Conservation (phyloP, 2,329 filamentous ascomycete genomes). For the Diaporthe sp. region DNA sequence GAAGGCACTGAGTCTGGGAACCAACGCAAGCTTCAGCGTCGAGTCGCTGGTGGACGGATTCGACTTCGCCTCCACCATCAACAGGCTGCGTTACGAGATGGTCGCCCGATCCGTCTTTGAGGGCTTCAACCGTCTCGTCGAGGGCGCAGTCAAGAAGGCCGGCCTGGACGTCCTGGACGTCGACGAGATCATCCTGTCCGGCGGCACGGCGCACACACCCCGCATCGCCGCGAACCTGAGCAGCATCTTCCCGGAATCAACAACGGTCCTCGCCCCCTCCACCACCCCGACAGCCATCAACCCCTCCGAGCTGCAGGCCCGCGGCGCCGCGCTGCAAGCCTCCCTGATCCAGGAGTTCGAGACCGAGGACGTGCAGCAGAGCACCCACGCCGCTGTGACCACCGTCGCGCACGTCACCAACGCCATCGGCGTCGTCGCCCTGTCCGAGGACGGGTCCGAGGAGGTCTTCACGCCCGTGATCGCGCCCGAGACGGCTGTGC, state of each 20-base stretch:
- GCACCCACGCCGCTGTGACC: constrained; percentile 93
- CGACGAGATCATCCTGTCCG: constrained; percentile 93
- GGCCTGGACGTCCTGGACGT: constrained; percentile 92
- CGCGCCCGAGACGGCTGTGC: constrained; percentile 88
- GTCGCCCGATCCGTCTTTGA: constrained; percentile 88
- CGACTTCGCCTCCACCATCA: constrained; percentile 93
- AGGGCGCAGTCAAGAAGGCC: constrained; percentile 91
- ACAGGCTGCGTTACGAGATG: constrained; percentile 93
- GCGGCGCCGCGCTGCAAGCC: constrained; percentile 95
- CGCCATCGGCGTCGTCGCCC: constrained; percentile 87
- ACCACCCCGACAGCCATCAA: constrained; percentile 86
- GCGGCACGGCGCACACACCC: constrained; percentile 93
- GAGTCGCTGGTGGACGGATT: constrained; percentile 91
- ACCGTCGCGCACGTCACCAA: constrained; percentile 91
- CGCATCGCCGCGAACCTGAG: constrained; percentile 88
- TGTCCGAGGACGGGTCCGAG: constrained; percentile 68
- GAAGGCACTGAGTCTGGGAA: constrained; percentile 90
- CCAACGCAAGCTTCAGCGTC: constrained; percentile 91
- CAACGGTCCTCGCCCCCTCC: constrained; percentile 84
- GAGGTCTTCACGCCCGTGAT: constrained; percentile 87
- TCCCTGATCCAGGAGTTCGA: constrained; percentile 96
- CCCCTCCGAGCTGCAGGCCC: constrained; percentile 89
- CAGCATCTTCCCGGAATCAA: constrained; percentile 84
- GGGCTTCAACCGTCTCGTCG: constrained; percentile 88
- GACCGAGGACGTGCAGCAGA: constrained; percentile 92